Percentiles rank a stretch among this genome's conserved stretches.
Evolutionary conservation across 495 filamentous ascomycete genomes (phyloP).

Genomic region (Trichoderma orchidacearum): DNA sequence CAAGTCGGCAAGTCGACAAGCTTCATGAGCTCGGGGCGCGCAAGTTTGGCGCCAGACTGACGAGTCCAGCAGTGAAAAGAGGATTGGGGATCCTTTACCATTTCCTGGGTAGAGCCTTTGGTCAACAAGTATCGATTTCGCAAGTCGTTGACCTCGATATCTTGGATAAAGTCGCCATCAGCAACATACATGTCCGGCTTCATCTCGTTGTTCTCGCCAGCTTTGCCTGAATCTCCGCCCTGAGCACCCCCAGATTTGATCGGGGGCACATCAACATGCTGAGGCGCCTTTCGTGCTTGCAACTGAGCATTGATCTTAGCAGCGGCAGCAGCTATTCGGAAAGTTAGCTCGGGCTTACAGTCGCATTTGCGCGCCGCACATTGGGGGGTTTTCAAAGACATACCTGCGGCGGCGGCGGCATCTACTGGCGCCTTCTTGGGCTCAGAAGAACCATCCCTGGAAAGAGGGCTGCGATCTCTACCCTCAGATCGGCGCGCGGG

Average conservation of each 20-base stretch:
- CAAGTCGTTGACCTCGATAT: conserved; percentile 96
- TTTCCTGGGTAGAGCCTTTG: conserved; percentile 95
- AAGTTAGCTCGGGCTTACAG: conserved; percentile 11
- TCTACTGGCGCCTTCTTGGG: conserved; percentile 38
- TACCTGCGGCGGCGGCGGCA: conserved; percentile 81
- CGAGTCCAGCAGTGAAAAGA: conserved; percentile 2
- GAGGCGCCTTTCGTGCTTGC: conserved; percentile 82
- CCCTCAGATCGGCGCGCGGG: conserved; percentile 40
- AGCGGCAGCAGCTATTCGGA: conserved; percentile 63
- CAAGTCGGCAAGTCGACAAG: background rate
- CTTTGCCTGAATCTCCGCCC: conserved; percentile 8
- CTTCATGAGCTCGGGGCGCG: background rate
- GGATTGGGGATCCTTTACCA: conserved; percentile 77
- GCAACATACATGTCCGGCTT: conserved; percentile 78
- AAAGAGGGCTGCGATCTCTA: conserved; percentile 71
- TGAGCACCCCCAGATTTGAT: conserved; percentile 41
- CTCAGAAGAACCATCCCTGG: conserved; percentile 30
- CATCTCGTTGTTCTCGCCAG: conserved; percentile 29
- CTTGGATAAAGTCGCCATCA: conserved; percentile 93
- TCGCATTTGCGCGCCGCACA: background rate
- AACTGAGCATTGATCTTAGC: conserved; percentile 89
- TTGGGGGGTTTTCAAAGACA: background rate
- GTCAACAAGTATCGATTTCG: conserved; percentile 96
- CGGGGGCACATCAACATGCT: conserved; percentile 88
- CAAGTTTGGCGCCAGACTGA: background rate